phyloP scores from a whole-genome alignment of 1,139 yeast species.

The Pneumocystis oryctolagi region DNA sequence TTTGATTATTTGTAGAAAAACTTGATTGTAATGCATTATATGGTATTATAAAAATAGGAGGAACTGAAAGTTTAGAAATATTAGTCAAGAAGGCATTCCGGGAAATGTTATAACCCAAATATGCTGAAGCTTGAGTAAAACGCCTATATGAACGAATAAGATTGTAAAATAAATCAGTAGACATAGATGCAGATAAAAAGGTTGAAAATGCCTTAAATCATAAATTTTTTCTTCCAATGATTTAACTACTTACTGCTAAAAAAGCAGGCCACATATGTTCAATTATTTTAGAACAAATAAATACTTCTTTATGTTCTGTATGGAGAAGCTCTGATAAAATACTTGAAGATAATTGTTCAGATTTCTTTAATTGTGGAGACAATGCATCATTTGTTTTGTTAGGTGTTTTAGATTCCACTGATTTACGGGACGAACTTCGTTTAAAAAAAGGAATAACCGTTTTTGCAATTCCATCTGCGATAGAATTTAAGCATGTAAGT shows the following conservation, averaged over 20 bases:
- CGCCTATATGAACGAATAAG: constrained; percentile 59
- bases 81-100: constrained; percentile 48
- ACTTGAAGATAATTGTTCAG: constrained; percentile 3
- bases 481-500: constrained; percentile 36
- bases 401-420: constrained; percentile 5
- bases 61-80: constrained; percentile 36
- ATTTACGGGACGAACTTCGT: constrained; percentile 5
- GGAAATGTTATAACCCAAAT: constrained; percentile 40
- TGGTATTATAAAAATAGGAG: constrained; percentile 12
- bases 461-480: constrained; percentile 42
- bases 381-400: neutral
- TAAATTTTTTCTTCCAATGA: neutral
- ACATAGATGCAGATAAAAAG: constrained; percentile 51
- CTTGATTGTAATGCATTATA: constrained; percentile 3
- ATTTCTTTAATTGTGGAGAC: neutral
- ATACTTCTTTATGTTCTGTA: constrained; percentile 11
- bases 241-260: constrained; percentile 18
- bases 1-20: constrained; percentile 1
- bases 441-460: constrained; percentile 13
- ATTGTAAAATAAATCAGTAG: constrained; percentile 49
- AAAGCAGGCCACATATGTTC: constrained; percentile 35
- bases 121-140: constrained; percentile 67
- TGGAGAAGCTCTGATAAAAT: constrained; percentile 10
- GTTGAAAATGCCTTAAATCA: constrained; percentile 29
- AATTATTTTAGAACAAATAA: constrained; percentile 26